Base-by-base conservation (phyloP, 2,329 filamentous ascomycete genomes). In the Dothistroma pini region DNA sequence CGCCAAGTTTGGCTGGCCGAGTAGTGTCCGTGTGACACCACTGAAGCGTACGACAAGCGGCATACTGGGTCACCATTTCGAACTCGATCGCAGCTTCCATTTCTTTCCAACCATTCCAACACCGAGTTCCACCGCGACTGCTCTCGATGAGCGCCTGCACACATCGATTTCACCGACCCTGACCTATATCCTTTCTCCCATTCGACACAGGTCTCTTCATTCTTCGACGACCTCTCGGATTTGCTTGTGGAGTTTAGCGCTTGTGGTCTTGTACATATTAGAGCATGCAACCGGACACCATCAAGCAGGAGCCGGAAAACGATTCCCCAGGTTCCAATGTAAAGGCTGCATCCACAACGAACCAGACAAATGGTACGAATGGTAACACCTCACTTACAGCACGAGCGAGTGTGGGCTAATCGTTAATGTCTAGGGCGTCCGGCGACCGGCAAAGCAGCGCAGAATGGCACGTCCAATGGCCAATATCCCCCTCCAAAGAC, bases 401-500 rank as follows among this genome's bases (percentile, higher is more conserved):
- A 32, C 32, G 9, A 9, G n/a, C n/a, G 41, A 44, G 14, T 32
- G 14, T 32, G 19, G 25, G 25, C 6, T 21, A 21, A 50, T 31
- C 38, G 31, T 38, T n/a, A 34, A 59, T 41, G 12, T 34, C 12
- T 22, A 60, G 58, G 58, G 35, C 52, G 53, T 16, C 53, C 56
- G 29, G 51, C 63, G 48, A 66, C 62, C 54, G 59, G 48, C 50
- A 66, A 64, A 35, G 29, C 62, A 51, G 57, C 48, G 51, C 65
- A 60, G 41, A 69, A 70, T 63, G 66, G 55, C 21, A 58, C 63
- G 16, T 58, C 52, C 22, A 68, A 69, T 56, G 59, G 66, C 50
- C 75, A 78, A 52, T 89, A 90, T 67, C 90, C 90, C 69, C 89
- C 90, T 47, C 89, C 93, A 54, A 99, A 97, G 80, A 96, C 92